Evolutionary conservation across 306 rosid species (phyloP).

Genomic region (Quercus aquifolioides): DNA sequence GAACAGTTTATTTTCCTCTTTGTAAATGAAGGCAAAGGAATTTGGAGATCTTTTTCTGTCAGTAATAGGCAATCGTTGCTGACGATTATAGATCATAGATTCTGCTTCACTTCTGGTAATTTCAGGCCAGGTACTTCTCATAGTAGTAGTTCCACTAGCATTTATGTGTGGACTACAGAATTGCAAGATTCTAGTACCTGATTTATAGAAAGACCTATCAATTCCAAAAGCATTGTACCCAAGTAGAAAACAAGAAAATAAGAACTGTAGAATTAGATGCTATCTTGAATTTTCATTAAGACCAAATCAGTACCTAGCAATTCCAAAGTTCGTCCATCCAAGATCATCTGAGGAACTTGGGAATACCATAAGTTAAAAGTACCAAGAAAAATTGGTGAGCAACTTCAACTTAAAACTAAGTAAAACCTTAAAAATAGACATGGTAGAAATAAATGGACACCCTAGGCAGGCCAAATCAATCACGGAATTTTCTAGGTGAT

Average conservation of each 20-base stretch:
- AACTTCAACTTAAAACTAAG: background rate
- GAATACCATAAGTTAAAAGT: background rate
- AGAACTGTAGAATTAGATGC: background rate
- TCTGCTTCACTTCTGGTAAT: slow-evolving; percentile 22
- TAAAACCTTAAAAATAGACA: background rate
- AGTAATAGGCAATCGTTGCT: background rate
- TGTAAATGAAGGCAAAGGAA: slow-evolving; percentile 13
- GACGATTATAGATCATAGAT: slow-evolving; percentile 12
- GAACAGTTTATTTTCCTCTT: slow-evolving; percentile 23
- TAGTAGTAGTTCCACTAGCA: slow-evolving; percentile 14
- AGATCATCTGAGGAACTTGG: background rate
- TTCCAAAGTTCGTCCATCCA: background rate
- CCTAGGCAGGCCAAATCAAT: background rate
- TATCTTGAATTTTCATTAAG: background rate
- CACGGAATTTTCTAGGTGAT: background rate
- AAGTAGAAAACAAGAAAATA: background rate
- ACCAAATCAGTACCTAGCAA: background rate
- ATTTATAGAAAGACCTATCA: slow-evolving; percentile 1
- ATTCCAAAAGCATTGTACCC: background rate
- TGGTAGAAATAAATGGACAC: background rate
- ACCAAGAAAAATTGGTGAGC: background rate
- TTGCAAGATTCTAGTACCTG: slow-evolving; percentile 54
- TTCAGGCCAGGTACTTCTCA: slow-evolving; percentile 26
- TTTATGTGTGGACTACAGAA: slow-evolving; percentile 41
- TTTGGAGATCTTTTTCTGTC: slow-evolving; percentile 18